These are phyloP conservation scores for Stagonosporopsis chrysanthemi DNA, from an alignment of 2,329 filamentous ascomycete species.

Conservation along the genomic window DNA sequence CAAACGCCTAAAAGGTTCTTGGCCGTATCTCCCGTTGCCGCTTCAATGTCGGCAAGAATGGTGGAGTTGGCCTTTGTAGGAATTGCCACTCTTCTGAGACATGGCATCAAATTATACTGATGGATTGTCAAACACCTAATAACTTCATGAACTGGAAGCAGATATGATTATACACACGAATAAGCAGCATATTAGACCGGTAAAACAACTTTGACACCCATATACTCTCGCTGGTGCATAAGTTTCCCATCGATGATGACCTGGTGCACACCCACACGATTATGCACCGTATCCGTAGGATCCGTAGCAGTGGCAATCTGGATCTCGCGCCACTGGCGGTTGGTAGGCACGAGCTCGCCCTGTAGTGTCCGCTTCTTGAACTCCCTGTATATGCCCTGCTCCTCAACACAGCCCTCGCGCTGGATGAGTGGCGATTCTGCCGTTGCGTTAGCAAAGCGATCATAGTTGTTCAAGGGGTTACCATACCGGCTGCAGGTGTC, in stretches of 20 bases:
- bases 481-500: slow-evolving; percentile 28
- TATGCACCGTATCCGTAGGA: slow-evolving; percentile 32
- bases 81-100: no score
- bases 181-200: slow-evolving; percentile 14
- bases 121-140: no score
- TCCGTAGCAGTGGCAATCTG: slow-evolving; percentile 34
- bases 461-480: not conserved
- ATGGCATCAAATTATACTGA: no score
- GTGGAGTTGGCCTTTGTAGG: no score
- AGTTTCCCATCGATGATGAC: slow-evolving; percentile 31
- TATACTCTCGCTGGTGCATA: slow-evolving; percentile 34
- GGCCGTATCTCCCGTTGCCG: no score
- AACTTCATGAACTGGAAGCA: no score
- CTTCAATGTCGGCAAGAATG: no score
- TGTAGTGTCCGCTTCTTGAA: slow-evolving; percentile 31
- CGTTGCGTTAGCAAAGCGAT: not conserved
- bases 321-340: slow-evolving; percentile 33
- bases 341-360: slow-evolving; percentile 29
- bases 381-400: slow-evolving; percentile 31
- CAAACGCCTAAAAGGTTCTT: no score
- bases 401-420: slow-evolving; percentile 33
- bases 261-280: slow-evolving; percentile 35
- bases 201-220: slow-evolving; percentile 35
- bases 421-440: slow-evolving; percentile 33
- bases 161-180: not conserved